Base-by-base conservation (phyloP, 805 yeast genomes). In the Pichia ethanolica region DNA sequence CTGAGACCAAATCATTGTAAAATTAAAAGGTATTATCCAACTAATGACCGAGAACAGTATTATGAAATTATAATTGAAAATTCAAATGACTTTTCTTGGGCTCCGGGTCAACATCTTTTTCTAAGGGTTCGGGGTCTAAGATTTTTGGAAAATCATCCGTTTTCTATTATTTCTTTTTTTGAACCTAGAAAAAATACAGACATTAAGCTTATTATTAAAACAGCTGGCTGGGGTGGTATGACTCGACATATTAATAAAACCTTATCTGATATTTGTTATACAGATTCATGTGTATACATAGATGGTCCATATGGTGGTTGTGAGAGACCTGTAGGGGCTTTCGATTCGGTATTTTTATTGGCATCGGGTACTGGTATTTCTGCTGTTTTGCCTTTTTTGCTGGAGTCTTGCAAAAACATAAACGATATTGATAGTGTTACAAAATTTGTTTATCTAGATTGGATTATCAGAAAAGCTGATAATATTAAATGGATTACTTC, bases 231-330 rank as follows among this genome's bases (percentile, higher is more conserved):
- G 46, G 46, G 50, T 33, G 84, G 84, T 0, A 60, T 78, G 41
- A 78, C 84, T 1, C 62, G 53, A 39, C 55, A 54, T 11, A 52
- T 78, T 4, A 62, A 61, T 50, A 43, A 58, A 10, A 47, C 57
- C 25, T 26, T 60, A 5, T 67, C 71, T 7, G 65, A 66, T 10
- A 58, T 56, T 26, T 53, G 59, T 0, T 45, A 57, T 3, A 54
- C 57, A 12, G 53, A 65, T 0, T 38, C 61, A 45, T 63, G 63
- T 35, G 73, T 75, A 0, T 58, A 76, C 20, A 44, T 62, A 13
- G 83, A 79, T 56, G 84, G 84, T 1, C 81, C 84, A 5, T 79
- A 77, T 51, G 83, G 84, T 14, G 83, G 82, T 1, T 55, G 72
- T 44, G 55, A 66, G 13, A 67, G 84, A 57, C 75, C 75, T 52